These are phyloP conservation scores for Mycosarcoma maydis DNA, from an alignment of 1,284 basidiomycete genomes.

Conservation along the genomic window DNA sequence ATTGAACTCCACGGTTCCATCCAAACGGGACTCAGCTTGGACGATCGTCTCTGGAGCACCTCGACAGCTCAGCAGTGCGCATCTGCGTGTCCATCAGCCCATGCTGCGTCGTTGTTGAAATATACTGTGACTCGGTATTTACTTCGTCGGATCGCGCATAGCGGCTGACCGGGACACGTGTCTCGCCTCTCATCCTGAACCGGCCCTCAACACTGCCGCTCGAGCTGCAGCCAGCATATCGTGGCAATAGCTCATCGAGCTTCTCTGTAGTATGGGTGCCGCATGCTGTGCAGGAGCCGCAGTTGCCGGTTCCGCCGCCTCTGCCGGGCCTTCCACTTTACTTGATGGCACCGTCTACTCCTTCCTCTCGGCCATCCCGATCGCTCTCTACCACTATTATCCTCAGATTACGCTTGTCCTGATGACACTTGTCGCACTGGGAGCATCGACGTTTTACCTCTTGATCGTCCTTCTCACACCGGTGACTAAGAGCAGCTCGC, in stretches of 20 bases:
- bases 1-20: too few species aligned
- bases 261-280: constrained; percentile 31
- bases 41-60: too few species aligned
- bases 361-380: constrained; percentile 32
- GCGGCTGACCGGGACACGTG: too few species aligned
- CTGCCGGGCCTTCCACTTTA: constrained; percentile 8
- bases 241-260: background rate
- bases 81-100: too few species aligned
- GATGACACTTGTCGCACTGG: constrained; percentile 4
- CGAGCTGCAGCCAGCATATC: background rate
- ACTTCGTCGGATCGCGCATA: too few species aligned
- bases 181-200: background rate
- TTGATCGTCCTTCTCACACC: constrained; percentile 29
- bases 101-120: too few species aligned
- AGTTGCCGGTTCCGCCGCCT: constrained; percentile 14
- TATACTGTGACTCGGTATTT: too few species aligned
- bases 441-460: constrained; percentile 18
- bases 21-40: too few species aligned
- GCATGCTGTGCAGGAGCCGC: constrained; percentile 47
- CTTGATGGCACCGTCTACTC: constrained; percentile 33
- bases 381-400: constrained; percentile 43
- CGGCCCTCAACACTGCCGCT: too few species aligned
- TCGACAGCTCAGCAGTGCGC: too few species aligned
- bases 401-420: constrained; percentile 24
- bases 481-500: constrained; percentile 7